Base-by-base conservation (phyloP, 208 protist genomes). In the Polymyxa betae region DNA sequence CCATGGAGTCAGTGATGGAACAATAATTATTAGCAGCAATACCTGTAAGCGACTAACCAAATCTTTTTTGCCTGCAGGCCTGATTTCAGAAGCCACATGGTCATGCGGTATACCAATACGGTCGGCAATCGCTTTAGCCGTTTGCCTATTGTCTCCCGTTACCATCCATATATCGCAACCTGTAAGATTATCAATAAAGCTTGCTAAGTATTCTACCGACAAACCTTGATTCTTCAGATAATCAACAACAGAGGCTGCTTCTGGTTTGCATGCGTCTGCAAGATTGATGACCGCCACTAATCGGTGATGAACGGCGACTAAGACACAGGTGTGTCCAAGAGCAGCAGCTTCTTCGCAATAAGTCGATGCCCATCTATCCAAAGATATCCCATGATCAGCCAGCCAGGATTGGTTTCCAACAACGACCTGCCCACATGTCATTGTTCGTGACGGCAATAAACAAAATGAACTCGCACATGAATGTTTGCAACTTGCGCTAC, bases 141-240 rank as follows among this genome's bases (percentile, higher is more conserved):
- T 77, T 20, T 52, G 41, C 16, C 77, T 72, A 60, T 93, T 92
- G 88, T 93, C 91, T 38, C 93, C 93, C 60, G 88, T 89, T 12
- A 89, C 54, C 12, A 89, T 89, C 32, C 38, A 89, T 29, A 38
- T 16, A 5, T 89, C 32, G 16, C 60, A 40, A 20, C 54, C 46
- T 45, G n/a, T 72, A 1, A 32, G 88, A 38, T 89, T 32, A 38
- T n/a, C n/a, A n/a, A n/a, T n/a, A n/a, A n/a, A 5, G 49, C 49
- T 5, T 60, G 12, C 49, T 60, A 29, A 60, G 49, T 5, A 5
- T 5, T 60, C 49, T 24, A 60, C 49, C 49, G 12, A 60, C 49
- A 29, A 60, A 60, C 49, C 49, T 60, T 24, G 5, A 24, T 24
- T 60, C 49, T 60, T 24, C 24, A 91, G 45, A 88, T 44, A n/a